Evolutionary conservation across 148 eudicot genomes (phyloP).

Genomic region (Fagopyrum homotropicum): DNA sequence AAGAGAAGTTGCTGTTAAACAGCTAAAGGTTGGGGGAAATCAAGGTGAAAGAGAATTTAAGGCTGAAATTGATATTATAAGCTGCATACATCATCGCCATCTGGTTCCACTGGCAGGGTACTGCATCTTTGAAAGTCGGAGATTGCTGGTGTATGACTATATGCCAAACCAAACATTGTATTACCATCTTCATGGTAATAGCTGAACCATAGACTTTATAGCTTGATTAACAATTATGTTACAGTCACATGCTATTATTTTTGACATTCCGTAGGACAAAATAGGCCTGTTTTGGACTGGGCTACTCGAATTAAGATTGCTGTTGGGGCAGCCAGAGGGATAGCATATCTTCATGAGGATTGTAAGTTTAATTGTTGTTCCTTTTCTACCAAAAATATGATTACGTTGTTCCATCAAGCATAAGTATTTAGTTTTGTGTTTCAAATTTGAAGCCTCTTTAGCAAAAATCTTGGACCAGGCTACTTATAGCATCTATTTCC

Average conservation of each 20-base stretch:
- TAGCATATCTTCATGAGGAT: slow-evolving; percentile 94
- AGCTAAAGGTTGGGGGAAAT: slow-evolving; percentile 51
- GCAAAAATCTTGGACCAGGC: too few relatives aligned
- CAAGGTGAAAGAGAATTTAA: slow-evolving; percentile 68
- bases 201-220: slow-evolving; percentile 10
- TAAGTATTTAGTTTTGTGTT: too few relatives aligned
- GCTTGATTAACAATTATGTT: slow-evolving; percentile 8
- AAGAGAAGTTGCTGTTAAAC: slow-evolving; percentile 56
- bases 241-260: background rate
- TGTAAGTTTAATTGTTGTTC: slow-evolving; percentile 35
- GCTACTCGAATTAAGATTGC: slow-evolving; percentile 71
- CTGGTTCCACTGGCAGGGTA: slow-evolving; percentile 75
- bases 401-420: too few relatives aligned
- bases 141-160: slow-evolving; percentile 69
- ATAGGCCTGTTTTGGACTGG: slow-evolving; percentile 65
- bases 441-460: too few relatives aligned
- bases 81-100: slow-evolving; percentile 67
- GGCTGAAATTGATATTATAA: slow-evolving; percentile 70
- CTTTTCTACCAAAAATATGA: too few relatives aligned
- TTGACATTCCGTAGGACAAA: slow-evolving; percentile 28
- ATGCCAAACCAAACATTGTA: slow-evolving; percentile 63
- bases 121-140: slow-evolving; percentile 47
- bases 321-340: slow-evolving; percentile 88
- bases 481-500: background rate
- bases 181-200: slow-evolving; percentile 69